A percentile compares a stretch with the other conserved stretches of the same genome.
Evolutionary conservation across 441 rosid species (phyloP).

Genomic region (Adansonia gregorii): DNA sequence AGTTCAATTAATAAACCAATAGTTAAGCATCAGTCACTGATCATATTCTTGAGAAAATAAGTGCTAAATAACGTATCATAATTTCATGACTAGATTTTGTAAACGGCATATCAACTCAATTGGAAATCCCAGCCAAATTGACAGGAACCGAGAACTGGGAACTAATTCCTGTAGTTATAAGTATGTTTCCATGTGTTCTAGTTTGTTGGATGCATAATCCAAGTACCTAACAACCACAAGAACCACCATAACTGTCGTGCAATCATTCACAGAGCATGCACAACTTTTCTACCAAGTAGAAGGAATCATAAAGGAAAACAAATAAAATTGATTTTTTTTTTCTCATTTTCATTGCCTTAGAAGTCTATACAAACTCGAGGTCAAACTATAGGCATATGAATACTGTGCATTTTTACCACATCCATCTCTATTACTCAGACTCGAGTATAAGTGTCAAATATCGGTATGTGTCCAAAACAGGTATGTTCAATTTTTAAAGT

Average conservation of each 20-base stretch:
- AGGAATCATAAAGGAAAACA: background rate
- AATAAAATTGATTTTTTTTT: background rate
- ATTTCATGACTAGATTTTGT: slow-evolving; percentile 1
- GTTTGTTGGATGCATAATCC: background rate
- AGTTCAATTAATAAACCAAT: background rate
- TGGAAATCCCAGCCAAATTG: background rate
- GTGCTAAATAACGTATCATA: background rate
- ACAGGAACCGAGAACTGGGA: background rate
- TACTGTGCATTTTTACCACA: background rate
- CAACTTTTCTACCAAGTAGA: background rate
- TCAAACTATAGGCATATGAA: background rate
- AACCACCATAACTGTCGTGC: background rate
- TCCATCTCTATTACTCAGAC: too few relatives aligned
- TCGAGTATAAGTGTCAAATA: too few relatives aligned
- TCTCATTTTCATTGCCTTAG: background rate
- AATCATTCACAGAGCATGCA: background rate
- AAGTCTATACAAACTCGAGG: background rate
- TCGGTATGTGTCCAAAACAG: too few relatives aligned
- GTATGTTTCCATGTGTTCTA: background rate
- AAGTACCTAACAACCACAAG: background rate
- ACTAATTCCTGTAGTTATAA: background rate
- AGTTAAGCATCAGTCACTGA: slow-evolving; percentile 5
- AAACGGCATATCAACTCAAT: background rate
- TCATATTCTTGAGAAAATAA: background rate
- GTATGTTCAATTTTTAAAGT: too few relatives aligned